A percentile compares a stretch with the other conserved stretches of the same genome.
These are phyloP conservation scores for Rhizoclosmatium globosum DNA, from an alignment of 192 early-diverging fungal genomes.

Conservation along the genomic window DNA sequence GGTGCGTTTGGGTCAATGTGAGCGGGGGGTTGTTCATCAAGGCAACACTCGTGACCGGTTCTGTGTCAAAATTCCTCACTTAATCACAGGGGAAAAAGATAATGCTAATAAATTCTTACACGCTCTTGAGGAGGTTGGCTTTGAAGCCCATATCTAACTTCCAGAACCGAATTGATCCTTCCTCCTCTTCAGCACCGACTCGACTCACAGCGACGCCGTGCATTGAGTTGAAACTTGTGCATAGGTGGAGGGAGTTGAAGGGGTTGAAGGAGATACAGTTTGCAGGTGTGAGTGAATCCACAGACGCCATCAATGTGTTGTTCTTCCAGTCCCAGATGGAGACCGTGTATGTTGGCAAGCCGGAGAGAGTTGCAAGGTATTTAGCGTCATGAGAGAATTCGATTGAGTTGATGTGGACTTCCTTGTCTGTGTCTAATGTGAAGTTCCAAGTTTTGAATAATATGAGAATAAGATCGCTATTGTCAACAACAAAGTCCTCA, in stretches of 20 bases:
- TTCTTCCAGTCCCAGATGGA: slow-evolving; percentile 62
- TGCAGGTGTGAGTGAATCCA: slow-evolving; percentile 39
- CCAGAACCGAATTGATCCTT: slow-evolving; percentile 57
- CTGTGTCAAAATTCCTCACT: background rate
- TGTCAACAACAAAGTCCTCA: background rate
- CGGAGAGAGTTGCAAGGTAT: slow-evolving; percentile 58
- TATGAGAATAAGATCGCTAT: background rate
- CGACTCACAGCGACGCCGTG: background rate
- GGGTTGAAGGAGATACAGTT: slow-evolving; percentile 57
- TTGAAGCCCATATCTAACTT: slow-evolving; percentile 56
- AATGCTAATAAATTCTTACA: slow-evolving; percentile 41
- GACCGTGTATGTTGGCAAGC: slow-evolving; percentile 51
- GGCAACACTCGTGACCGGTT: slow-evolving; percentile 10
- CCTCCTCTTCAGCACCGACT: slow-evolving; percentile 1
- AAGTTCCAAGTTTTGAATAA: background rate
- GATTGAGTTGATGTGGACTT: slow-evolving; percentile 44
- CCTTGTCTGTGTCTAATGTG: slow-evolving; percentile 23
- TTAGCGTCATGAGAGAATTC: slow-evolving; percentile 59
- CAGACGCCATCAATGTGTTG: slow-evolving; percentile 38
- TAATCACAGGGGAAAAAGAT: background rate
- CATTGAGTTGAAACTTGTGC: slow-evolving; percentile 42
- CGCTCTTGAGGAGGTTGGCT: slow-evolving; percentile 36
- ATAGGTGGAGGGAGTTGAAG: slow-evolving; percentile 50
- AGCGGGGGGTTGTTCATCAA: slow-evolving; percentile 29
- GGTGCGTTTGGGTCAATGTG: background rate